Conservation (phyloP, 495 filamentous ascomycete species). For the Aspergillus incahuasiensis region DNA sequence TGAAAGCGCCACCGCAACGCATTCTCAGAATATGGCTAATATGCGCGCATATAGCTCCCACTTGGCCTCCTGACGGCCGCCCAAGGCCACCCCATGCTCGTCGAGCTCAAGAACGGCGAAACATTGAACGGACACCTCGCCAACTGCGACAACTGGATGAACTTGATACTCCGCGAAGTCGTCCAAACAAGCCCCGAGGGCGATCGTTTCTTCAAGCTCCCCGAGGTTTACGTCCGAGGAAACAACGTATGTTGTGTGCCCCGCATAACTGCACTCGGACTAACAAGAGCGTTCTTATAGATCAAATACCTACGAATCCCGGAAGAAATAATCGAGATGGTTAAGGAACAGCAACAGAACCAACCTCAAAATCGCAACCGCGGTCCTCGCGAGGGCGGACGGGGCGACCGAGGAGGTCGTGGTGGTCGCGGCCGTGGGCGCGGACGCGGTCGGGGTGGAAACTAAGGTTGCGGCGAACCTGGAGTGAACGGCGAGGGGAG, state of each 20-base stretch:
- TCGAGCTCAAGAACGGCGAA: slow-evolving; percentile 98
- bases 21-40: neutral
- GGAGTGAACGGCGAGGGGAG: neutral
- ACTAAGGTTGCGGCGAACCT: slow-evolving; percentile 13
- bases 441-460: slow-evolving; percentile 37
- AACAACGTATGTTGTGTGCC: slow-evolving; percentile 69
- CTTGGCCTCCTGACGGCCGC: slow-evolving; percentile 90
- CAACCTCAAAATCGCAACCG: slow-evolving; percentile 67
- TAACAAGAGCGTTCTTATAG: slow-evolving; percentile 39
- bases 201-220: slow-evolving; percentile 83
- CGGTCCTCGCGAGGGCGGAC: slow-evolving; percentile 57
- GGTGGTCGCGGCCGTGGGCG: slow-evolving; percentile 52
- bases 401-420: slow-evolving; percentile 44
- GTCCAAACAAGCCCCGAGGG: slow-evolving; percentile 96
- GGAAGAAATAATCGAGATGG: slow-evolving; percentile 90
- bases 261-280: neutral
- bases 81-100: slow-evolving; percentile 97
- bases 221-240: slow-evolving; percentile 92
- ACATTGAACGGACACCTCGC: slow-evolving; percentile 94
- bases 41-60: slow-evolving; percentile 59
- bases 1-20: neutral
- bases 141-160: slow-evolving; percentile 99
- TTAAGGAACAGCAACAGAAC: slow-evolving; percentile 77
- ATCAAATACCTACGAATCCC: slow-evolving; percentile 98
- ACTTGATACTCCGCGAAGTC: slow-evolving; percentile 91